Evolutionary conservation across 495 filamentous ascomycete genomes (phyloP).

Genomic region (Penicillium waksmanii): DNA sequence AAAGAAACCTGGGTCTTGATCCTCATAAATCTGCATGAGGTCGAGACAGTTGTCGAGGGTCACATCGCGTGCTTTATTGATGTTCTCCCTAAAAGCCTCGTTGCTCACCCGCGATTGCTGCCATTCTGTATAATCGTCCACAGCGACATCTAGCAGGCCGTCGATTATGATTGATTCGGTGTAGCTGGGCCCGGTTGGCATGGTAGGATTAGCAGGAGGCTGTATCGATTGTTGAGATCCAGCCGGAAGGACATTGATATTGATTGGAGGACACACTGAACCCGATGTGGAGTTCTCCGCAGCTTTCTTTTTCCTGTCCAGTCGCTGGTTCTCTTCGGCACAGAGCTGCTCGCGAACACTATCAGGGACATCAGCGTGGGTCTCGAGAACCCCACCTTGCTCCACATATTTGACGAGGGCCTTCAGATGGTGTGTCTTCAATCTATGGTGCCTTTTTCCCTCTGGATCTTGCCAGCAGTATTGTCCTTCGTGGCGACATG

Average conservation of each 20-base stretch:
- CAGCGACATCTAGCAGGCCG: conserved; percentile 10
- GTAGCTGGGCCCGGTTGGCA: background rate
- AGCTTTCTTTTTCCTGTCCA: conserved; percentile 10
- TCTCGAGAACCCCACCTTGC: conserved; percentile 10
- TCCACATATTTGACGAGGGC: conserved; percentile 13
- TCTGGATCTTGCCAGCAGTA: conserved; percentile 29
- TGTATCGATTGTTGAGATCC: background rate
- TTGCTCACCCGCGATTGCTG: conserved; percentile 9
- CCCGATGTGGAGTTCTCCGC: conserved; percentile 1
- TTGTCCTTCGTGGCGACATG: conserved; percentile 26
- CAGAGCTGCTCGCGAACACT: conserved; percentile 17
- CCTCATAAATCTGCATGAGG: conserved; percentile 5
- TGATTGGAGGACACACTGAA: conserved; percentile 3
- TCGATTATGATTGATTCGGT: conserved; percentile 7
- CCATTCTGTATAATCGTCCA: conserved; percentile 15
- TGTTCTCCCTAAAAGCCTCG: conserved; percentile 9
- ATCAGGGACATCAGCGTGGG: conserved; percentile 13
- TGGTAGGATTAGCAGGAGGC: no score
- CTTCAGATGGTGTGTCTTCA: conserved; percentile 17
- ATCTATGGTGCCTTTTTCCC: conserved; percentile 16
- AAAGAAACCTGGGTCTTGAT: conserved; percentile 13
- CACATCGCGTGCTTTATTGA: conserved; percentile 10
- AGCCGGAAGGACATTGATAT: conserved; percentile 5
- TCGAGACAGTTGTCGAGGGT: conserved; percentile 11
- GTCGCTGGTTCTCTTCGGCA: conserved; percentile 14